Evolutionary conservation across 1,139 yeast genomes (phyloP), one percentile per base, ranked within the genome.

Genomic region (Lodderomyces pseudojiufengensis): DNA sequence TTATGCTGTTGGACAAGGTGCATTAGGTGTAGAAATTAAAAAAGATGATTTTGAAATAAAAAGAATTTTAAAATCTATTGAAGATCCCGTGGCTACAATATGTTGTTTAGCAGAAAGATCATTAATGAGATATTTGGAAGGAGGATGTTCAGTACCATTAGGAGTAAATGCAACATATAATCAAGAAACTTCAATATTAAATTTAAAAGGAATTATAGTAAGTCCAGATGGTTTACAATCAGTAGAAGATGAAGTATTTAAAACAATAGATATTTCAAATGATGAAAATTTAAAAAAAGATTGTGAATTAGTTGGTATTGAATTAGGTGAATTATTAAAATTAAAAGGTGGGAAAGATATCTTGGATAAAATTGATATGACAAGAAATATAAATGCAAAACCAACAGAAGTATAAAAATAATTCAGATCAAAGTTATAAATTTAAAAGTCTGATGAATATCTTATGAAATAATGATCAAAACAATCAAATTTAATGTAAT

Each of bases 1-100:
- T 57, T 86, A 92, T 55, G 96, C 98, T 0, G 97, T 92, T 28
- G 98, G 98, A 12, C 98, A 92, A 65, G 98, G 98, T 45, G 97
- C 97, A 0, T 65, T 92, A 36, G 98, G 97, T 14, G 69, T 92
- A 27, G 98, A 92, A 61, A 85, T 90, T 47, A 76, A 94, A 51
- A 73, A 74, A 40, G 76, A 73, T 38, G 96, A 94, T 56, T 57
- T 61, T 7, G 61, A 65, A 36, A 73, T 84, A 55, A 66, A 68
- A 49, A 61, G 73, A 36, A 68, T 90, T 23, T 73, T 95, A 46
- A 58, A 68, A 15, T 67, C 73, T 36, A 77, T 92, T 44, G 83
- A 81, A 50, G 83, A 88, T 55, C 61, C 67, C 35, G 73, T 78
- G 9, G 74, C 95, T 2, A 76, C 90, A 2, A 65, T 80, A 45